Percentiles rank a stretch among this genome's conserved stretches.
Conservation (phyloP, 768 basidiomycete genomes). For the Butyriboletus loyo region DNA sequence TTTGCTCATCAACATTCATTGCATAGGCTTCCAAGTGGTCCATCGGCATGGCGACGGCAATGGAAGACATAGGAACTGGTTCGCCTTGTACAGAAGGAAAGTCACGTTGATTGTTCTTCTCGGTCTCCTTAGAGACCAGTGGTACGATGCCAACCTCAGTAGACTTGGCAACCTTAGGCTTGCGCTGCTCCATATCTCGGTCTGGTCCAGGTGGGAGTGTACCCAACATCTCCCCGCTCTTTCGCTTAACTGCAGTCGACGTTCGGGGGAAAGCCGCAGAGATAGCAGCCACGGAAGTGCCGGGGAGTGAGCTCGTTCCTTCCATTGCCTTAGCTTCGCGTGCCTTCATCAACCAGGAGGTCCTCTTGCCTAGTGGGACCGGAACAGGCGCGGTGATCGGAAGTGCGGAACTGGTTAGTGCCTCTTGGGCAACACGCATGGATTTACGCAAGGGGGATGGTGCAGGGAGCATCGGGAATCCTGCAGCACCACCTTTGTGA, state of each 20-base stretch:
- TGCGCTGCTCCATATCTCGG: constrained; percentile 41
- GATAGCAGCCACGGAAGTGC: constrained; percentile 1
- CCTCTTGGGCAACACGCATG: constrained; percentile 48
- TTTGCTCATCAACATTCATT: constrained; percentile 21
- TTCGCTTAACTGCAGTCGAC: constrained; percentile 51
- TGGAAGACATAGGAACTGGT: background rate
- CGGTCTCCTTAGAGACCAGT: constrained; percentile 13
- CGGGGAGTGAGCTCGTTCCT: constrained; percentile 33
- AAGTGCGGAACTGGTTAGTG: constrained; percentile 32
- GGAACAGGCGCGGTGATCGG: constrained; percentile 36
- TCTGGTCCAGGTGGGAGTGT: constrained; percentile 11
- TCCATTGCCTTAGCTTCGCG: constrained; percentile 72
- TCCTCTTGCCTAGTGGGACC: constrained; percentile 56
- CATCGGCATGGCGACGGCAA: background rate
- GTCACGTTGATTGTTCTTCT: constrained; percentile 2
- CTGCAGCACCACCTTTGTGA: constrained; percentile 41
- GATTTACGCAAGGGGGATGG: constrained; percentile 72
- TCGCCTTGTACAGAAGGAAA: constrained; percentile 3
- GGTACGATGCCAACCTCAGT: constrained; percentile 34
- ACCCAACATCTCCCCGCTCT: constrained; percentile 52
- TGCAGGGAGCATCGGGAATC: constrained; percentile 64
- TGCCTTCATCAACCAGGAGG: constrained; percentile 79
- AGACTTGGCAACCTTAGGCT: constrained; percentile 49
- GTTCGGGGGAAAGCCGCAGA: constrained; percentile 8
- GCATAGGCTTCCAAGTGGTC: constrained; percentile 22